Evolutionary conservation across 495 filamentous ascomycete species (phyloP).

Genomic region (Penicillium mononematosum): DNA sequence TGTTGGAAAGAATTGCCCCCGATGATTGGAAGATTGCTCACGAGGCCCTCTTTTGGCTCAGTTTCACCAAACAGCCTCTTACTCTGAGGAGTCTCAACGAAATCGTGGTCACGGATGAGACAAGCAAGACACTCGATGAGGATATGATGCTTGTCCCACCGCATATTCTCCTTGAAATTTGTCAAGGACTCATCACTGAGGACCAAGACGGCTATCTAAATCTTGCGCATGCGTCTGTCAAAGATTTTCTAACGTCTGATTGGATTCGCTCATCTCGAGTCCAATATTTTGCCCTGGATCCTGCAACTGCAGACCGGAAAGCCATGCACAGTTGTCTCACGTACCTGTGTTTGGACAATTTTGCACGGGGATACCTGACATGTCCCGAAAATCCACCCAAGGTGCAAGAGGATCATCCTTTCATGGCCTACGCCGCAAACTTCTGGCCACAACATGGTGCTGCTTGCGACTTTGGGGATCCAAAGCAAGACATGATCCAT

Average conservation of each 20-base stretch:
- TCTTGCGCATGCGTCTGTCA: conserved; percentile 25
- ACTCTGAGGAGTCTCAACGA: conserved; percentile 19
- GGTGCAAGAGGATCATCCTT: background rate
- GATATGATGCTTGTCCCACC: conserved; percentile 28
- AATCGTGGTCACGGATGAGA: conserved; percentile 18
- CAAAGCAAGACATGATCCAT: conserved; percentile 11
- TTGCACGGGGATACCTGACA: conserved; percentile 15
- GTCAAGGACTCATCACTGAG: conserved; percentile 24
- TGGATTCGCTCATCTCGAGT: conserved; percentile 24
- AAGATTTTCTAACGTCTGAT: conserved; percentile 24
- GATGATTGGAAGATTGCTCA: conserved; percentile 16
- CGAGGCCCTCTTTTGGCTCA: conserved; percentile 25
- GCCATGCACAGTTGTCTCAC: conserved; percentile 23
- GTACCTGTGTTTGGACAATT: conserved; percentile 26
- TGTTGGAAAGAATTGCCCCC: conserved; percentile 16
- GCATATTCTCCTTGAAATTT: conserved; percentile 23
- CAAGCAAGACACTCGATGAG: conserved; percentile 17
- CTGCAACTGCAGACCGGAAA: conserved; percentile 14
- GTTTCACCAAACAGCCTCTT: conserved; percentile 17
- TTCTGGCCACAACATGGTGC: conserved; percentile 21
- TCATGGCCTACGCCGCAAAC: conserved; percentile 19
- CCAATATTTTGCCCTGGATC: conserved; percentile 20
- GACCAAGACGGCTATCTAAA: conserved; percentile 15
- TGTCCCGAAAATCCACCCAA: background rate
- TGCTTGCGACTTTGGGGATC: conserved; percentile 5